phyloP scores from a whole-genome alignment of 768 basidiomycete genomes.

The Amanita fuliginea region DNA sequence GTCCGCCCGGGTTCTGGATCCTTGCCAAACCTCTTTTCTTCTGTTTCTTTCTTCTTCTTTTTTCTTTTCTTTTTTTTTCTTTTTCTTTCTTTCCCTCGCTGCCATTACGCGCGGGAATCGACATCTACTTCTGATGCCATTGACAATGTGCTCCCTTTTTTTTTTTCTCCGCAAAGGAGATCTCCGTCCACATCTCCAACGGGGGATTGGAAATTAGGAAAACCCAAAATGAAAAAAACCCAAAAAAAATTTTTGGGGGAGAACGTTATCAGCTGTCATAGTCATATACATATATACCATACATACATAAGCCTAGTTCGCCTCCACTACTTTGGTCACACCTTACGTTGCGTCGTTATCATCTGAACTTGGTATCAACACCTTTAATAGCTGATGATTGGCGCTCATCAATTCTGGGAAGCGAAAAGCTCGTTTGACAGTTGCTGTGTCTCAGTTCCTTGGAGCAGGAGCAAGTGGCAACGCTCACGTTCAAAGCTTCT shows the following conservation, averaged over 20 bases:
- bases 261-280: too few species aligned
- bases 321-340: background rate
- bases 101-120: background rate
- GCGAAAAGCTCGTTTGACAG: background rate
- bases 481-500: background rate
- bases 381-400: background rate
- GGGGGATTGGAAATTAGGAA: background rate
- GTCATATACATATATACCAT: background rate
- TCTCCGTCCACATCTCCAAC: background rate
- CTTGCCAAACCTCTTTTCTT: too few species aligned
- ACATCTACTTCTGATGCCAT: background rate
- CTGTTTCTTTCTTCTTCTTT: too few species aligned
- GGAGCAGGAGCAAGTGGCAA: background rate
- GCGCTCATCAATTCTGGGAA: background rate
- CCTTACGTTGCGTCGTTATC: background rate
- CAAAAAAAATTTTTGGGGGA: too few species aligned
- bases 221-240: too few species aligned
- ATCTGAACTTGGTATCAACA: background rate
- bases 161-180: background rate
- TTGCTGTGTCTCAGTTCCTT: background rate
- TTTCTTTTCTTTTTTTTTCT: too few species aligned
- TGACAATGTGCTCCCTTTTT: background rate
- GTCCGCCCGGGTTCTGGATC: too few species aligned
- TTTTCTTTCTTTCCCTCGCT: background rate
- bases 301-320: background rate